A percentile compares a stretch with the other conserved stretches of the same genome.
Evolutionary conservation across 345 rosid genomes (phyloP).

Genomic region (Anacardium occidentale): DNA sequence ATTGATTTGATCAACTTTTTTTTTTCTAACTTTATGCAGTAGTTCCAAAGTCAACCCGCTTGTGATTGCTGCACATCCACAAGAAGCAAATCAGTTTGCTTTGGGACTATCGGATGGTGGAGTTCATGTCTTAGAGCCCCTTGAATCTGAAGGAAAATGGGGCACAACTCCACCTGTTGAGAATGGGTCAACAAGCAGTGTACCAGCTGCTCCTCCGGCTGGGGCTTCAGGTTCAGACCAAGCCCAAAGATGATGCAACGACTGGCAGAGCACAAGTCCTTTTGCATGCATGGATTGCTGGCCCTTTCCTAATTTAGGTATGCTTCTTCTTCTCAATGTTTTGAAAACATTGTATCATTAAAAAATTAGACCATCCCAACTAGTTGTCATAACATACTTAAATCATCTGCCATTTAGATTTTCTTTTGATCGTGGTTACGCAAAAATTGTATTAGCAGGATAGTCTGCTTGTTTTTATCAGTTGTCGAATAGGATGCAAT

Average conservation of each 20-base stretch:
- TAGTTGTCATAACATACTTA: neutral
- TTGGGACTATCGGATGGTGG: no score
- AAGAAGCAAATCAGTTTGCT: no score
- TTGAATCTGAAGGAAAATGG: slow-evolving; percentile 94
- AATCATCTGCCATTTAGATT: neutral
- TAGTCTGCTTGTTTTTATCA: neutral
- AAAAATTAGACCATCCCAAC: neutral
- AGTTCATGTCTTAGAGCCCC: no score
- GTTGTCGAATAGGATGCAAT: neutral
- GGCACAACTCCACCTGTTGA: slow-evolving; percentile 86
- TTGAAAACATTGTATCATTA: neutral
- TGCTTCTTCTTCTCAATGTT: slow-evolving; percentile 2
- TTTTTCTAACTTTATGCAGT: slow-evolving; percentile 29
- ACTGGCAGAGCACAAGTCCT: slow-evolving; percentile 38
- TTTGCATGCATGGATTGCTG: slow-evolving; percentile 49
- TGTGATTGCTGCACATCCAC: slow-evolving; percentile 94
- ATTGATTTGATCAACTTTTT: no score
- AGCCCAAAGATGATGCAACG: slow-evolving; percentile 63
- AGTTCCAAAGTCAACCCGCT: slow-evolving; percentile 82
- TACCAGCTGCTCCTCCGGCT: slow-evolving; percentile 57
- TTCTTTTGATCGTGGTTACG: neutral
- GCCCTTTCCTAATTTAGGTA: slow-evolving; percentile 43
- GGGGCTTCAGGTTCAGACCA: slow-evolving; percentile 84
- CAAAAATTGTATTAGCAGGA: neutral
- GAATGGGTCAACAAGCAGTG: slow-evolving; percentile 73